These are phyloP conservation scores for Aspergillus clavatus DNA, from an alignment of 2,329 filamentous ascomycete species.

Conservation along the genomic window DNA sequence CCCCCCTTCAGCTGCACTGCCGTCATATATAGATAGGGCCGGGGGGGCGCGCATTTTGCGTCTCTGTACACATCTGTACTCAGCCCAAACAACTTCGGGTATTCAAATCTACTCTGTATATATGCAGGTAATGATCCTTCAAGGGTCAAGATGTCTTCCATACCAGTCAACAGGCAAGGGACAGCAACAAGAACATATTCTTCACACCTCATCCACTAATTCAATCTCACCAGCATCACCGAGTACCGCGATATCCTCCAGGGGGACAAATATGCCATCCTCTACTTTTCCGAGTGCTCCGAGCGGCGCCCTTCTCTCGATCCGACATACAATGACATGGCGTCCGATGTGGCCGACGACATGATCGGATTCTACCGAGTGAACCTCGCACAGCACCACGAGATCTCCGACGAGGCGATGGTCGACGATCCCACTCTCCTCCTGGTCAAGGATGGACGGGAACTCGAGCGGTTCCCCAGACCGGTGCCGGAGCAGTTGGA, in stretches of 20 bases:
- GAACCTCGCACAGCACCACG: not conserved
- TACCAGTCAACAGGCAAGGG: too few species aligned
- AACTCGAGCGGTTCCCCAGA: not conserved
- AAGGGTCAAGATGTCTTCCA: too few species aligned
- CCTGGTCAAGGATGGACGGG: not conserved
- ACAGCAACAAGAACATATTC: too few species aligned
- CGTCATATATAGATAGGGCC: too few species aligned
- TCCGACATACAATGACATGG: not conserved
- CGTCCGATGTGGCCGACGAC: not conserved
- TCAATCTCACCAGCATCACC: not conserved
- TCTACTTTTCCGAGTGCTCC: not conserved
- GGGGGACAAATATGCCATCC: not conserved
- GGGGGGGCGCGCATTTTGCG: too few species aligned
- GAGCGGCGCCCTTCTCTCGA: not conserved
- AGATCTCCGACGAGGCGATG: not conserved
- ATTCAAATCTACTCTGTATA: too few species aligned
- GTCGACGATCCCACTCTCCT: not conserved
- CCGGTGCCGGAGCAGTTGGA: not conserved
- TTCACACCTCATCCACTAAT: too few species aligned
- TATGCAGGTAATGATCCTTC: too few species aligned
- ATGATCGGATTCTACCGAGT: not conserved
- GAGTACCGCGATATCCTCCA: not conserved
- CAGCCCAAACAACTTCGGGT: too few species aligned
- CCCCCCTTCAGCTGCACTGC: too few species aligned
- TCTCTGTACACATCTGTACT: too few species aligned